phyloP scores from a whole-genome alignment of 768 basidiomycete species.

The Hypholoma fasciculare region DNA sequence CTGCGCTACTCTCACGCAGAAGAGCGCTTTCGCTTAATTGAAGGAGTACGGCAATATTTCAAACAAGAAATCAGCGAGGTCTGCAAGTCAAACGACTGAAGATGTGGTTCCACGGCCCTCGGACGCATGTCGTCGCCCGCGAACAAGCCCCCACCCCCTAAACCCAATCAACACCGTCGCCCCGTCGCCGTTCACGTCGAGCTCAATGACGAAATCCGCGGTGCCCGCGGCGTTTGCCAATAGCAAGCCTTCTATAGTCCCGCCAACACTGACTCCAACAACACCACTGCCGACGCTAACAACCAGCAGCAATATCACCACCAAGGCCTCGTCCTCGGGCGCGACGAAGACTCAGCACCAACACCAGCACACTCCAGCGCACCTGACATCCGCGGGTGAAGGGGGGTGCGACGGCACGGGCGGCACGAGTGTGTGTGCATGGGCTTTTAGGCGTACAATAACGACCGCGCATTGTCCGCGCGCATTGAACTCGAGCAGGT shows the following conservation, averaged over 20 bases:
- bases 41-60: too few species aligned
- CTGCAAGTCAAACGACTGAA: too few species aligned
- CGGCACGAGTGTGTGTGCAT: slow-evolving; percentile 89
- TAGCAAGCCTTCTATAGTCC: slow-evolving; percentile 15
- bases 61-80: too few species aligned
- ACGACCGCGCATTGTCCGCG: slow-evolving; percentile 54
- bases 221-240: slow-evolving; percentile 17
- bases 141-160: slow-evolving; percentile 14
- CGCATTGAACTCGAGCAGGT: slow-evolving; percentile 39
- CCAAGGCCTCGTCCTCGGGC: slow-evolving; percentile 1
- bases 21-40: too few species aligned
- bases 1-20: too few species aligned
- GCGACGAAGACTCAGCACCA: slow-evolving; percentile 10
- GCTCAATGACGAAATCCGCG: slow-evolving; percentile 22
- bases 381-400: slow-evolving; percentile 44
- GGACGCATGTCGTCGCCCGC: slow-evolving; percentile 38
- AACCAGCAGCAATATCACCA: too few species aligned
- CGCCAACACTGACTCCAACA: too few species aligned
- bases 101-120: slow-evolving; percentile 36
- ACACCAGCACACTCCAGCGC: neutral
- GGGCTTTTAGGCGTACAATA: slow-evolving; percentile 97
- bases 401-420: slow-evolving; percentile 98
- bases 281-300: too few species aligned
- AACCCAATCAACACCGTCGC: slow-evolving; percentile 24
- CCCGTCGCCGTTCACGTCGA: slow-evolving; percentile 31